Percentiles rank a stretch among this genome's conserved stretches.
phyloP scores from a whole-genome alignment of 495 filamentous ascomycete species.

The Astrothelium subdiscretum region DNA sequence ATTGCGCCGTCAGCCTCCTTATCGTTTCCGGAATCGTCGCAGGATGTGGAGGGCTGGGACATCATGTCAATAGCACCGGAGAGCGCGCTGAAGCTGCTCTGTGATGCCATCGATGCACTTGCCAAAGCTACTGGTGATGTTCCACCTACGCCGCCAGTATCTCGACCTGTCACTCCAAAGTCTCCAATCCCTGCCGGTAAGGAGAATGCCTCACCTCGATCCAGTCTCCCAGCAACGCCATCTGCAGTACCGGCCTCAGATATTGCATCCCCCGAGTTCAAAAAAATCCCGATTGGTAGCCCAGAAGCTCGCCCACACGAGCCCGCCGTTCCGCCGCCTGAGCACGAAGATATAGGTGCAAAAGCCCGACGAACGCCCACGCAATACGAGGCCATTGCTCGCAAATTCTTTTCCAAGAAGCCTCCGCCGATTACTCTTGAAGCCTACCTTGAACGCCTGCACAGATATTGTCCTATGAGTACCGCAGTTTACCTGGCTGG shows the following conservation, averaged over 20 bases:
- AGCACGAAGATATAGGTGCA: slow-evolving; percentile 40
- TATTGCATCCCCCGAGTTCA: slow-evolving; percentile 33
- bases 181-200: background rate
- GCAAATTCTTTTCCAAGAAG: slow-evolving; percentile 84
- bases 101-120: slow-evolving; percentile 58
- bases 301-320: slow-evolving; percentile 28
- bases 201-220: slow-evolving; percentile 1
- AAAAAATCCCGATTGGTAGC: slow-evolving; percentile 33
- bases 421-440: slow-evolving; percentile 69
- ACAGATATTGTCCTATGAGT: slow-evolving; percentile 89
- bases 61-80: slow-evolving; percentile 62
- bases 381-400: slow-evolving; percentile 70
- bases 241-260: slow-evolving; percentile 25
- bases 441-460: slow-evolving; percentile 77
- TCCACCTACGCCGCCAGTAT: slow-evolving; percentile 59
- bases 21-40: slow-evolving; percentile 14
- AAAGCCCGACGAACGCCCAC: slow-evolving; percentile 50
- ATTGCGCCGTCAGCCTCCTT: slow-evolving; percentile 11
- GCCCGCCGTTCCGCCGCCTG: slow-evolving; percentile 14
- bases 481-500: slow-evolving; percentile 91
- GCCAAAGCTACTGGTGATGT: slow-evolving; percentile 60
- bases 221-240: slow-evolving; percentile 35
- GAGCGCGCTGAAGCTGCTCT: slow-evolving; percentile 69
- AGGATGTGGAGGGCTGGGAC: slow-evolving; percentile 32
- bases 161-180: slow-evolving; percentile 47